These are phyloP conservation scores for Fraxinus platypoda DNA, from an alignment of 305 asterid genomes.

Conservation along the genomic window DNA sequence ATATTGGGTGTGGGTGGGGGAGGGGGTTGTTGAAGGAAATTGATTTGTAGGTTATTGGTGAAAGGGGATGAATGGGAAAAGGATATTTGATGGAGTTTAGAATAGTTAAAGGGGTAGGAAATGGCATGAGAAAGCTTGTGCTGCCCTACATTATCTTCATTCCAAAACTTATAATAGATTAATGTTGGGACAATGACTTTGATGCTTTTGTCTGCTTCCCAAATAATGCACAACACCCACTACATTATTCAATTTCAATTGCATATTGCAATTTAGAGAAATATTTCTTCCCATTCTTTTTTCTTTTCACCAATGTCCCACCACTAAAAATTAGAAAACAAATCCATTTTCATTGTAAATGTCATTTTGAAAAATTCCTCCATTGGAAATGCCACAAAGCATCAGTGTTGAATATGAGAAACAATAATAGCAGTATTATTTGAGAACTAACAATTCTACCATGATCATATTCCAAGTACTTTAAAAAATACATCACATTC, in stretches of 20 bases:
- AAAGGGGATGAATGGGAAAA: neutral
- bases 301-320: neutral
- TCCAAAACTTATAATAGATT: neutral
- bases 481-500: too few relatives aligned
- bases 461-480: neutral
- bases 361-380: neutral
- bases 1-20: neutral
- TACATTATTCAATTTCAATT: neutral
- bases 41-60: neutral
- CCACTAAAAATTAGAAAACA: neutral
- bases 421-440: neutral
- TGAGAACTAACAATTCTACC: neutral
- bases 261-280: neutral
- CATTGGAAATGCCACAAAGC: neutral
- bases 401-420: neutral
- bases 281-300: too few relatives aligned
- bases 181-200: neutral
- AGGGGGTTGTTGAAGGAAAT: neutral
- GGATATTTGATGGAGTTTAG: neutral
- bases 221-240: neutral
- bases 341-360: neutral
- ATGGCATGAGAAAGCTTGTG: neutral
- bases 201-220: neutral
- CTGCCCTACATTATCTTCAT: neutral
- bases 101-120: neutral